A percentile compares a stretch with the other conserved stretches of the same genome.
Conservation (phyloP, 306 rosid genomes). For the Rosa rugosa region DNA sequence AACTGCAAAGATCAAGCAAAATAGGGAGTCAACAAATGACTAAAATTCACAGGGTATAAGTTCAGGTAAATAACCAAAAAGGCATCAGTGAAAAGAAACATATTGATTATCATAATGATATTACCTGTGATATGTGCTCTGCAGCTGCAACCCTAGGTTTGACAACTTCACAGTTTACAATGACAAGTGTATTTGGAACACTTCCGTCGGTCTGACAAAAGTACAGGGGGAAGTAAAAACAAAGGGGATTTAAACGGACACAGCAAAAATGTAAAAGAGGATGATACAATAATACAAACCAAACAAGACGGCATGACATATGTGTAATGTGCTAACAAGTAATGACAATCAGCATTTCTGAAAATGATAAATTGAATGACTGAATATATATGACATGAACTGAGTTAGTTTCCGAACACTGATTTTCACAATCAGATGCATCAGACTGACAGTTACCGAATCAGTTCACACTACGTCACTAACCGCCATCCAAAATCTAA, state of each 20-base stretch:
- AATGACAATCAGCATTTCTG: neutral
- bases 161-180: slow-evolving; percentile 96
- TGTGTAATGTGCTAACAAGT: neutral
- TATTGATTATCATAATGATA: neutral
- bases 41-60: slow-evolving; percentile 12
- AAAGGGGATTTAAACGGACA: neutral
- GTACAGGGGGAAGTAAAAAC: neutral
- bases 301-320: slow-evolving; percentile 1
- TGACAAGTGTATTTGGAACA: slow-evolving; percentile 92
- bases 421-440: neutral
- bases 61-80: neutral
- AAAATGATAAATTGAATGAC: neutral
- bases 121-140: slow-evolving; percentile 96
- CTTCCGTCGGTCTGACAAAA: slow-evolving; percentile 84
- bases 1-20: slow-evolving; percentile 51
- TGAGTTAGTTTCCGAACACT: neutral
- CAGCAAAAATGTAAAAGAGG: neutral
- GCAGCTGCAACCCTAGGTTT: slow-evolving; percentile 99
- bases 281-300: neutral
- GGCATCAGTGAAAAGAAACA: neutral
- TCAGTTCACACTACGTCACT: neutral
- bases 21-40: neutral
- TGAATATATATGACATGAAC: neutral
- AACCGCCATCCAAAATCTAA: neutral
- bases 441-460: neutral